Base-by-base conservation (phyloP, 2,329 filamentous ascomycete genomes). In the Aspergillus tamarii region DNA sequence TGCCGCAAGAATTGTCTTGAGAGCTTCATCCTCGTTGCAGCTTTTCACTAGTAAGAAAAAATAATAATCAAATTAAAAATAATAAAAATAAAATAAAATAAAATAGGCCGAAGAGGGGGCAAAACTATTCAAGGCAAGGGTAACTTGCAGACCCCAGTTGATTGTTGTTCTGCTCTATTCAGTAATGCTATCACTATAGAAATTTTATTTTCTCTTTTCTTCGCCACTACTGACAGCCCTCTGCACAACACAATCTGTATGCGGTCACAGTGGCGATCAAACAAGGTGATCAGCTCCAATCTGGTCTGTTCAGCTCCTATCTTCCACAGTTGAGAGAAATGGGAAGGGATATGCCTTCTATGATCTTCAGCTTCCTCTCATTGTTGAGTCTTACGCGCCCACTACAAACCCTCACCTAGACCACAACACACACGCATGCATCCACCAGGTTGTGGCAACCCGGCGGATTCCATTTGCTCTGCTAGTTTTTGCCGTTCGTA, bases 381-480 rank as follows among this genome's bases (percentile, higher is more conserved):
- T 55, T 59, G 39, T 21, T 21, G 12, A 61, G 60, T 58, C 64
- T 66, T 61, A 66, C 64, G 54, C 56, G 14, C 57, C 62, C 57
- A 60, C 63, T 52, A 43, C 64, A 34, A 32, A 39, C 36, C 57
- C 60, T 60, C 59, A 50, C 54, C 59, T 57, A 53, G 57, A 59
- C 61, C 62, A 63, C 59, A 39, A 67, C 61, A 64, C 62, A 58
- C 66, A 66, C 46, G 21, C 59, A 61, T 65, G 64, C 60, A 66
- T 64, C 63, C 63, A 69, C 62, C 46, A 39, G 41, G 43, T 60
- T 61, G 64, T 65, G 67, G 67, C 67, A 67, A 70, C 64, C 63
- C 61, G 62, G 48, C 59, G 32, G 57, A 57, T 63, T 56, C 28
- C 53, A 57, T 61, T 46, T 41, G 21, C 52, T 12, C 23, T 52